Conservation (phyloP, 1,284 basidiomycete species). For the Puccinia coronata region DNA sequence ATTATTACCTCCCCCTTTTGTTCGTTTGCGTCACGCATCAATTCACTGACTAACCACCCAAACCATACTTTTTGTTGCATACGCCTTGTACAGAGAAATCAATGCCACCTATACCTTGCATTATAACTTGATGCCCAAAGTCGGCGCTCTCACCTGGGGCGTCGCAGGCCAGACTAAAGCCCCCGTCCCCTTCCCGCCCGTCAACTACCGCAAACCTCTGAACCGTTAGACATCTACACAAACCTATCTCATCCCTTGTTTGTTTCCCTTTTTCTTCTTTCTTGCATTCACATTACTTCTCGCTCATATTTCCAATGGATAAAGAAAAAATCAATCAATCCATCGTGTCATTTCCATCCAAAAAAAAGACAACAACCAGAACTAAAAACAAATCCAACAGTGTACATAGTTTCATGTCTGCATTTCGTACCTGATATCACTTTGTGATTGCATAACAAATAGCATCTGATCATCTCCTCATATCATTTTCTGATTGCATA, state of each 20-base stretch:
- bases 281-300: not conserved
- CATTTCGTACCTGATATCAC: no score
- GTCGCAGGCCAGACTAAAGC: constrained; percentile 68
- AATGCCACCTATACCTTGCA: constrained; percentile 73
- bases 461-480: no score
- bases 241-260: not conserved
- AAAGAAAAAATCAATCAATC: no score
- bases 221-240: constrained; percentile 10
- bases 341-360: no score
- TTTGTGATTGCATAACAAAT: no score
- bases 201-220: constrained; percentile 39
- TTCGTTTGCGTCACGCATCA: not conserved
- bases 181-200: constrained; percentile 64
- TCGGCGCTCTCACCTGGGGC: constrained; percentile 75
- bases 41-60: not conserved
- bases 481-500: no score
- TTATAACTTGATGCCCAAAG: constrained; percentile 88
- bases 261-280: not conserved
- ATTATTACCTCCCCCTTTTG: not conserved
- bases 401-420: no score
- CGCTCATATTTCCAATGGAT: no score
- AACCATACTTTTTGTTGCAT: not conserved
- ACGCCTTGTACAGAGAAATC: constrained; percentile 63
- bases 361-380: no score
- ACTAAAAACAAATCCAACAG: no score